Evolutionary conservation across 1,139 yeast genomes (phyloP), one percentile per base, ranked within the genome.

Genomic region (Kodamaea sp.): DNA sequence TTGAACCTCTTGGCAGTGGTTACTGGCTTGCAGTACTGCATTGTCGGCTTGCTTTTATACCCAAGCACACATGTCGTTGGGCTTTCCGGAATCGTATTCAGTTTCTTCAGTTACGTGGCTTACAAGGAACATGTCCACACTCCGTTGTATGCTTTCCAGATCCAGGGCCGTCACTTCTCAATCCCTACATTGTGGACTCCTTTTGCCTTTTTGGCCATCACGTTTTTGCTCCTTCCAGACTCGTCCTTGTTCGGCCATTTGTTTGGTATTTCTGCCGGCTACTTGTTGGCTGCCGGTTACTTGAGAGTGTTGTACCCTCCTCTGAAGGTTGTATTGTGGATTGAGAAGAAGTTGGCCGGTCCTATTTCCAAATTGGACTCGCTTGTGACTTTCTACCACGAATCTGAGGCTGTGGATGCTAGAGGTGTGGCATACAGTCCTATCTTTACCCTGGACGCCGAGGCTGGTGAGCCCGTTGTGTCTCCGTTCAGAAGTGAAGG

Each of bases 161-260:
- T 55, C 26, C 47, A 44, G 7, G 55, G 51, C 10, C 44, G 50
- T 18, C 59, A 58, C 23, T 24, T 51, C 68, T 55, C 66, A 13
- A 56, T 87, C 14, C 92, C 92, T 19, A 83, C 92, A 0, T 58
- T 79, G 47, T 61, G 69, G 31, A 51, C 76, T 0, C 96, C 96
- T 5, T 63, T 84, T 28, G 45, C 74, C 14, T 55, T 78, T 19
- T 65, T 87, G 39, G 39, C 80, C 2, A 21, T 81, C 7, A 57
- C 73, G 28, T 69, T 78, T 2, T 24, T 82, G 2, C 39, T 80
- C 54, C 73, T 39, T 78, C 88, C 59, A 2, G 69, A 72, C 8
- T 70, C 90, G 8, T 81, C 92, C 34, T 80, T 88, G 46, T 63
- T 82, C 47, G 95, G 96, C 15, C 96, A 89, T 56, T 58, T 68